A percentile compares a stretch with the other conserved stretches of the same genome.
Evolutionary conservation across 83 land plant species (phyloP).

Genomic region (Picea abies): DNA sequence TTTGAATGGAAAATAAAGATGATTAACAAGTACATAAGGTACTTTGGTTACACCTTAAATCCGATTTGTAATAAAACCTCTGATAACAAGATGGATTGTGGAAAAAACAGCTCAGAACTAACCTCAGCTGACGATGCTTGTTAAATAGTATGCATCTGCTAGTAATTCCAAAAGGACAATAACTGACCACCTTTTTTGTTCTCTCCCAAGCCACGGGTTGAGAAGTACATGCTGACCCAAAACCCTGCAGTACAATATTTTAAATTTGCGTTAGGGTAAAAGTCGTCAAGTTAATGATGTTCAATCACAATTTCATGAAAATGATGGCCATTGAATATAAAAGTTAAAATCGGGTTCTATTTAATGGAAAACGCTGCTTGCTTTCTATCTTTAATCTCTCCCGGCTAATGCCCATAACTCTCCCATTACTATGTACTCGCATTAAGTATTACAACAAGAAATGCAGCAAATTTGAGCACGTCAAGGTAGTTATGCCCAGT

Average conservation of each 20-base stretch:
- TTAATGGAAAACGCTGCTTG: not conserved
- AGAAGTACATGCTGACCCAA: not conserved
- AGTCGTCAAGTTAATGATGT: not conserved
- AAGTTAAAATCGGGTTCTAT: not conserved
- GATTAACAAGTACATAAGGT: not conserved
- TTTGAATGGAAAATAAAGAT: not conserved
- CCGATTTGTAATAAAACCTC: not conserved
- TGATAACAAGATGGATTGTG: not conserved
- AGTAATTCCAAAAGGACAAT: not conserved
- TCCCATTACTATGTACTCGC: not conserved
- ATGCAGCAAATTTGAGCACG: not conserved
- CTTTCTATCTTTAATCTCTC: not conserved
- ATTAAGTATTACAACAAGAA: not conserved
- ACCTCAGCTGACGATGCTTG: conserved; percentile 1
- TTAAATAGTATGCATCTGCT: not conserved
- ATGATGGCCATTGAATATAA: not conserved
- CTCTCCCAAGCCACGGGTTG: conserved; percentile 1
- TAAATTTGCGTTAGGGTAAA: not conserved
- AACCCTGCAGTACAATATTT: conserved; percentile 13
- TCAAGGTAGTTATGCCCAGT: not conserved
- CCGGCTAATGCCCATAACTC: not conserved
- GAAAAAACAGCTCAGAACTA: not conserved
- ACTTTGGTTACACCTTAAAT: not conserved
- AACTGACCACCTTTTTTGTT: conserved; percentile 9
- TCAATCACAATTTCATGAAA: conserved; percentile 11